phyloP scores from a whole-genome alignment of 345 rosid genomes.

The Abelmoschus esculentus region DNA sequence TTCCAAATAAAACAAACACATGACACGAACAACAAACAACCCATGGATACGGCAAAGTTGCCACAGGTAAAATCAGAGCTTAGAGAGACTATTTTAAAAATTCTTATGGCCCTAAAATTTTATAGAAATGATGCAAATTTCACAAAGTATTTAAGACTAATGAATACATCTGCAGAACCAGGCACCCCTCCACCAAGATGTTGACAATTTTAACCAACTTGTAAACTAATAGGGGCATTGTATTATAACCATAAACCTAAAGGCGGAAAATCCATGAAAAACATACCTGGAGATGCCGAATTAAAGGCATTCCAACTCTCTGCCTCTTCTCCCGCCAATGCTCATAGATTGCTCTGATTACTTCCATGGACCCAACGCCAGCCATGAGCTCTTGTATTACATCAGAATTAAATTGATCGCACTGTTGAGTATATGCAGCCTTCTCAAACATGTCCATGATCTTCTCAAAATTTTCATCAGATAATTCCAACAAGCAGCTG shows the following conservation, averaged over 20 bases:
- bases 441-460: constrained; percentile 81
- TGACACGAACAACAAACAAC: too few species aligned
- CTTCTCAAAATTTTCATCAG: constrained; percentile 69
- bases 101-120: too few species aligned
- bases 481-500: constrained; percentile 30
- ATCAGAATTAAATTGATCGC: constrained; percentile 55
- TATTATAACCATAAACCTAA: neutral
- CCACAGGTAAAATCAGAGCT: too few species aligned
- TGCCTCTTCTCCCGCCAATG: constrained; percentile 78
- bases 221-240: neutral
- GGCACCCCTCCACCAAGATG: neutral
- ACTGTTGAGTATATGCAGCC: constrained; percentile 61
- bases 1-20: neutral
- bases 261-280: neutral
- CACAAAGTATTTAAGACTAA: neutral
- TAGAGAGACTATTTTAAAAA: too few species aligned
- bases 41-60: too few species aligned
- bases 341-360: constrained; percentile 42
- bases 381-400: constrained; percentile 61
- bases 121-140: too few species aligned
- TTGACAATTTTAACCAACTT: neutral
- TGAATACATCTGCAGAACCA: neutral
- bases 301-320: constrained; percentile 76
- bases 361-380: constrained; percentile 47
- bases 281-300: constrained; percentile 89